A percentile compares a stretch with the other conserved stretches of the same genome.
Evolutionary conservation across 306 rosid genomes (phyloP).

Genomic region (Dryas octopetala): DNA sequence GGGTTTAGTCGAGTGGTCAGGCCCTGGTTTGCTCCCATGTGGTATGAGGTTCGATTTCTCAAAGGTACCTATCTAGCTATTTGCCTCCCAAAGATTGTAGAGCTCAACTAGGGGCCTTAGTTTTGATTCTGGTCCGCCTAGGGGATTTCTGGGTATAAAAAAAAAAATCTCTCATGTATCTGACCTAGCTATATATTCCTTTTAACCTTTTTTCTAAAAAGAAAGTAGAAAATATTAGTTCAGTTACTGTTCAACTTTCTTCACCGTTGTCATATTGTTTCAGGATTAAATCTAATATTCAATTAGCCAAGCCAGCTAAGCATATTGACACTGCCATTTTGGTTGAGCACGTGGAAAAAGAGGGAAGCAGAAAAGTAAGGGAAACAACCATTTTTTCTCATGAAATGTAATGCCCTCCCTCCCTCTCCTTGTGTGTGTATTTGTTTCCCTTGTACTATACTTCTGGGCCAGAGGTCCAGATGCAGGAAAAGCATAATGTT

Average conservation of each 20-base stretch:
- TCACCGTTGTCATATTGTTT: conserved; percentile 18
- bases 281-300: conserved; percentile 60
- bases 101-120: no score
- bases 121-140: no score
- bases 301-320: conserved; percentile 46
- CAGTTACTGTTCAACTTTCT: background rate
- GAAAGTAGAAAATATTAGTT: background rate
- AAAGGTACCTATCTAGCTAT: no score
- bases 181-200: background rate
- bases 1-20: no score
- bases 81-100: no score
- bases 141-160: no score
- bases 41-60: no score
- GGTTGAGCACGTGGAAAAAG: conserved; percentile 62
- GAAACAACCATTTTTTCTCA: conserved; percentile 63
- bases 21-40: no score
- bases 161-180: background rate
- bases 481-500: no score
- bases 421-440: conserved; percentile 3
- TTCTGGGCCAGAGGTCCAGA: no score
- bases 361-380: conserved; percentile 77
- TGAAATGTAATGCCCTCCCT: conserved; percentile 49
- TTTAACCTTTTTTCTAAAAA: conserved; percentile 10
- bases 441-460: background rate
- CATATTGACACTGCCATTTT: conserved; percentile 46